Percentiles rank a stretch among this genome's conserved stretches.
phyloP scores from a whole-genome alignment of 139 green algal species.

The Haematococcus sp. region DNA sequence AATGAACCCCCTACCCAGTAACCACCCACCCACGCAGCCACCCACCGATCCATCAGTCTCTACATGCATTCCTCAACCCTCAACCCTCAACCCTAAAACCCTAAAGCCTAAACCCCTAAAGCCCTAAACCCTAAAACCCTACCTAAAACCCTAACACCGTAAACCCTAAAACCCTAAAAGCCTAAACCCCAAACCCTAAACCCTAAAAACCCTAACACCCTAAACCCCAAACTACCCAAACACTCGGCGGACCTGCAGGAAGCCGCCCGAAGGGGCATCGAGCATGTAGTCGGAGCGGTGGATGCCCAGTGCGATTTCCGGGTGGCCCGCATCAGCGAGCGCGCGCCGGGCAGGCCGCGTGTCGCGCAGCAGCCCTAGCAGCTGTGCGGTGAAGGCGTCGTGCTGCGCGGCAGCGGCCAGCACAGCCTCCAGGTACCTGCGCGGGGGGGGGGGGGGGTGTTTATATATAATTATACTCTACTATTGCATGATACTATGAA shows the following conservation, averaged over 20 bases:
- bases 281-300: constrained; percentile 98
- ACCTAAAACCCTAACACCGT: too few relatives aligned
- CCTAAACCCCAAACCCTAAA: background rate
- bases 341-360: background rate
- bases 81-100: too few relatives aligned
- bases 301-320: constrained; percentile 74
- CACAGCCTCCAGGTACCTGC: background rate
- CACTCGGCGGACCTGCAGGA: constrained; percentile 72
- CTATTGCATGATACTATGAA: too few relatives aligned
- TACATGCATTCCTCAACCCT: too few relatives aligned
- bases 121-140: too few relatives aligned
- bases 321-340: background rate
- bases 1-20: too few relatives aligned
- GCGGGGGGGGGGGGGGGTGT: background rate
- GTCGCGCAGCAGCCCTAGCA: constrained; percentile 50
- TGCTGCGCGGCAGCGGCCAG: constrained; percentile 21
- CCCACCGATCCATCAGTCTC: too few relatives aligned
- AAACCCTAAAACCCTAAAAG: too few relatives aligned
- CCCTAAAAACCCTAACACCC: too few relatives aligned
- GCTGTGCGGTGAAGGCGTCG: constrained; percentile 83
- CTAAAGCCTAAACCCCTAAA: too few relatives aligned
- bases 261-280: constrained; percentile 70
- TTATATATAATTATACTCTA: too few relatives aligned
- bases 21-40: too few relatives aligned
- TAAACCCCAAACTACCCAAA: background rate